Evolutionary conservation across 2,329 filamentous ascomycete genomes (phyloP).

Genomic region (Claviceps sp.): DNA sequence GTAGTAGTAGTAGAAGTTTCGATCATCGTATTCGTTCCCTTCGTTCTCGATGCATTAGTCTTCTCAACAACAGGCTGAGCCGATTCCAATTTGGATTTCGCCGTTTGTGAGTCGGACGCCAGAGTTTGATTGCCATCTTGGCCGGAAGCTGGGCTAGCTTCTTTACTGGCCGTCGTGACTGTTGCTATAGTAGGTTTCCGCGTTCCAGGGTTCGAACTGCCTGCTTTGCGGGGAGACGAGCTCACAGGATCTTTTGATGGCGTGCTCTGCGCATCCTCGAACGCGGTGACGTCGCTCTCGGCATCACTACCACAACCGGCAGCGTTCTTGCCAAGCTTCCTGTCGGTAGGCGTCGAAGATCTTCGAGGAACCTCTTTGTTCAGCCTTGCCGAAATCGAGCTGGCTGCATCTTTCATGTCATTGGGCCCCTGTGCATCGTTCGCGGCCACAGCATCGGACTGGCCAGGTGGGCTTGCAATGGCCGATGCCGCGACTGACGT

Average conservation of each 20-base stretch:
- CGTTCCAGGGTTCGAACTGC: neutral
- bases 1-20: neutral
- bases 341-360: neutral
- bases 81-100: neutral
- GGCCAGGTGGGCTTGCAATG: neutral
- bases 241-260: neutral
- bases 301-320: constrained; percentile 14
- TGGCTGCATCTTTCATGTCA: neutral
- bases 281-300: constrained; percentile 23
- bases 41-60: neutral
- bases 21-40: neutral
- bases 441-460: neutral
- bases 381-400: neutral
- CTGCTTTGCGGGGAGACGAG: neutral
- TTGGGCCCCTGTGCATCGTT: neutral
- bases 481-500: constrained; percentile 9
- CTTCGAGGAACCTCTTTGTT: neutral
- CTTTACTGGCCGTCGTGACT: neutral
- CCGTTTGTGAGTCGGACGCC: neutral
- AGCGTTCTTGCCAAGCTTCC: neutral
- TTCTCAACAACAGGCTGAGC: constrained; percentile 1
- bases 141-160: neutral
- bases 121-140: neutral
- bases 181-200: neutral
- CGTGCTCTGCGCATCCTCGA: constrained; percentile 22